phyloP scores from a whole-genome alignment of 2,329 filamentous ascomycete species.

The Alternaria triticina region DNA sequence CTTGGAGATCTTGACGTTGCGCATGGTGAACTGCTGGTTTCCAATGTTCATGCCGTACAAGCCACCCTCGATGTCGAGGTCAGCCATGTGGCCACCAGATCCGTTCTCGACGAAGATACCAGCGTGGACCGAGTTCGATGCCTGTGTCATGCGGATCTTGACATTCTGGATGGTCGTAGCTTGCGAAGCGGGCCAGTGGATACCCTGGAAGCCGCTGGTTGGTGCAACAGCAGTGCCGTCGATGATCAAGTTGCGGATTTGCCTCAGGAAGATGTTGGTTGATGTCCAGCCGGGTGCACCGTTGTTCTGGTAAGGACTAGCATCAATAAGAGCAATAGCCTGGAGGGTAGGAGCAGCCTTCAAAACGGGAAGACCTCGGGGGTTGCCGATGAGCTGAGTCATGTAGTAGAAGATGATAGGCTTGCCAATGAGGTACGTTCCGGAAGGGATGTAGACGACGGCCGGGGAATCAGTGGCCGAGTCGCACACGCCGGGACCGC shows the following conservation, averaged over 20 bases:
- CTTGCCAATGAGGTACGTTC: constrained; percentile 59
- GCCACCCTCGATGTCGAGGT: constrained; percentile 55
- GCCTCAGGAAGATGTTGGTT: constrained; percentile 69
- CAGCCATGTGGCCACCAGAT: constrained; percentile 56
- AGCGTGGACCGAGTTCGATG: constrained; percentile 55
- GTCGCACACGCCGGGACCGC: constrained; percentile 51
- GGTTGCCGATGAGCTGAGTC: constrained; percentile 68
- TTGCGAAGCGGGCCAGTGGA: constrained; percentile 57
- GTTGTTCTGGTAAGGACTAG: constrained; percentile 56
- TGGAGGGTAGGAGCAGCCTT: constrained; percentile 60
- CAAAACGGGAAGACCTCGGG: constrained; percentile 62
- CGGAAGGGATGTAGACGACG: constrained; percentile 64
- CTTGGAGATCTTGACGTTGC: constrained; percentile 62
- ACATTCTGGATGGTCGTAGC: constrained; percentile 57
- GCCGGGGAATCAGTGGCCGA: constrained; percentile 61
- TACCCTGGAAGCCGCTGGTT: constrained; percentile 53
- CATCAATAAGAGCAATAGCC: constrained; percentile 65
- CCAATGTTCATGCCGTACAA: constrained; percentile 52
- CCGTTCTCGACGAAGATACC: constrained; percentile 57
- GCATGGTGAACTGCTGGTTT: constrained; percentile 64
- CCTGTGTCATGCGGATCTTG: constrained; percentile 50
- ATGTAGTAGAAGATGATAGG: constrained; percentile 69
- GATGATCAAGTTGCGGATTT: constrained; percentile 69
- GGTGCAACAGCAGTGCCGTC: constrained; percentile 62
- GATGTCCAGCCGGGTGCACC: constrained; percentile 54